Conservation (phyloP, 2,329 filamentous ascomycete genomes). For the Fusarium protoensiforme region DNA sequence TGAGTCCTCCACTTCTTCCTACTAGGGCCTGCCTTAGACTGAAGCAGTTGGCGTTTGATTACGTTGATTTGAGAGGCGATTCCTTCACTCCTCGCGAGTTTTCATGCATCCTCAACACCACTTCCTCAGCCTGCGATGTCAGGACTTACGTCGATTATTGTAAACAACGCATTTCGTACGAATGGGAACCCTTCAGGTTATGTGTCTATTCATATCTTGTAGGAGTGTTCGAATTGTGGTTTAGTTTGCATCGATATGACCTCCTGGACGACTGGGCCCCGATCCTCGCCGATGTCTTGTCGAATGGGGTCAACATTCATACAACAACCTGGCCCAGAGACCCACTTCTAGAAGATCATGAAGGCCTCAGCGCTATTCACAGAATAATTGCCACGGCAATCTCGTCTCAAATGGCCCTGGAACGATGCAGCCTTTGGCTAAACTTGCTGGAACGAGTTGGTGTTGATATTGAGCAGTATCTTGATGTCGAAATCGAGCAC, state of each 20-base stretch:
- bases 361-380: neutral
- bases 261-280: neutral
- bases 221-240: neutral
- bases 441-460: neutral
- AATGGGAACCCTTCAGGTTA: neutral
- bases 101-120: neutral
- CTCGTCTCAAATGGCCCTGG: neutral
- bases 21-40: accelerated
- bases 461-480: constrained; percentile 1
- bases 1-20: neutral
- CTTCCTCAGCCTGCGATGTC: neutral
- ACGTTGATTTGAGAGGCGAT: neutral
- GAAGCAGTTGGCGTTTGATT: neutral
- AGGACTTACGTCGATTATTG: neutral
- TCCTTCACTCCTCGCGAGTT: neutral
- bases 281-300: neutral
- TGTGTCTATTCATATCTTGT: neutral
- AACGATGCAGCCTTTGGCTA: neutral
- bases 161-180: neutral
- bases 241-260: neutral
- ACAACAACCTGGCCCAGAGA: neutral
- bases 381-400: neutral
- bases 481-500: neutral
- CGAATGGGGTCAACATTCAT: neutral
- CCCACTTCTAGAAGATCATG: accelerated